Evolutionary conservation across 108 stramenopile genomes (phyloP).

Genomic region (Skeletonema menzelii): DNA sequence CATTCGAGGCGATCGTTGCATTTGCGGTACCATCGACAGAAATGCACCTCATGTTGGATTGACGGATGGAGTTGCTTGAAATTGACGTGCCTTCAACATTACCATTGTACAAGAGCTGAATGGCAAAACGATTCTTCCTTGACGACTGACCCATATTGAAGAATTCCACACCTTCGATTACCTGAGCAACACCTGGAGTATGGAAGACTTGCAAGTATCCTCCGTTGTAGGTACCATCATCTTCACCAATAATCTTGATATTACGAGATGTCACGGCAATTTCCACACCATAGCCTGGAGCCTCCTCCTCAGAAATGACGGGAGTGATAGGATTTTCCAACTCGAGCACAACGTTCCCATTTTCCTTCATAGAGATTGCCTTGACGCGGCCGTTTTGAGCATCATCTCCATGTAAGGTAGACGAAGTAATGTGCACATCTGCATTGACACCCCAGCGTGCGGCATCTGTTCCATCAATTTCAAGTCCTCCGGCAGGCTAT

Average conservation of each 20-base stretch:
- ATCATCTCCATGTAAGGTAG: slow-evolving; percentile 42
- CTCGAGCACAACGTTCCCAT: slow-evolving; percentile 44
- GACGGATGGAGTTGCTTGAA: slow-evolving; percentile 58
- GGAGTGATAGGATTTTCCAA: slow-evolving; percentile 37
- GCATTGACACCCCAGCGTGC: slow-evolving; percentile 47
- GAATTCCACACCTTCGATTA: slow-evolving; percentile 62
- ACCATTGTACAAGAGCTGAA: slow-evolving; percentile 57
- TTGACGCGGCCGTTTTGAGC: slow-evolving; percentile 36
- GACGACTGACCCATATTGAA: slow-evolving; percentile 52
- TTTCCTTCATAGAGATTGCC: slow-evolving; percentile 15
- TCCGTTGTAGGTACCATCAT: slow-evolving; percentile 39
- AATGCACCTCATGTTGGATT: slow-evolving; percentile 62
- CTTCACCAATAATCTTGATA: slow-evolving; percentile 56
- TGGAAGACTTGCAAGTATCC: slow-evolving; percentile 60
- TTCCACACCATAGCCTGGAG: slow-evolving; percentile 58
- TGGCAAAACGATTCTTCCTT: slow-evolving; percentile 50
- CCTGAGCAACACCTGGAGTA: slow-evolving; percentile 58
- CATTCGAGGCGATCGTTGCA: slow-evolving; percentile 51
- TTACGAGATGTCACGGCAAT: slow-evolving; percentile 65
- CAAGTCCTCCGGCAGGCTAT: slow-evolving; percentile 40
- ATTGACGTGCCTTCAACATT: slow-evolving; percentile 49
- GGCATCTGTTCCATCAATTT: slow-evolving; percentile 4
- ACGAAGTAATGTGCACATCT: slow-evolving; percentile 63
- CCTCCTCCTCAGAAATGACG: slow-evolving; percentile 41
- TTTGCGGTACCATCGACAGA: slow-evolving; percentile 62